These are phyloP conservation scores for Spinacia oleracea DNA, from an alignment of 179 eudicot species.

Conservation along the genomic window DNA sequence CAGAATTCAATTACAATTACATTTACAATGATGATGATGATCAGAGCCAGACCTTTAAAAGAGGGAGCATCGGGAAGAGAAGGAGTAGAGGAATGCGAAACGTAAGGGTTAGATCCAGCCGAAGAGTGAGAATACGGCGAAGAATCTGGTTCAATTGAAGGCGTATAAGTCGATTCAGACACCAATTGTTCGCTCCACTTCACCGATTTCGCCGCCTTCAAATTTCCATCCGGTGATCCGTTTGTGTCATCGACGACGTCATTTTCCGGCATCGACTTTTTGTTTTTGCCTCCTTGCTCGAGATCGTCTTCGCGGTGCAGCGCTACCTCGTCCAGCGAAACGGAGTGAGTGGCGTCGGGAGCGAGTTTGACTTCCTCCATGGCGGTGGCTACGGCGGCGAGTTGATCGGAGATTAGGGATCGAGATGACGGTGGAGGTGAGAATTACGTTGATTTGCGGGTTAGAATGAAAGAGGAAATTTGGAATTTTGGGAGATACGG, in stretches of 20 bases:
- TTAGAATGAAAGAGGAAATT: neutral
- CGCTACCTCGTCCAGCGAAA: conserved; percentile 15
- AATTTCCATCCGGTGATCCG: conserved; percentile 23
- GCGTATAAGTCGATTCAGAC: conserved; percentile 37
- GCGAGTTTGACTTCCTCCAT: conserved; percentile 24
- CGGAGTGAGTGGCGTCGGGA: conserved; percentile 23
- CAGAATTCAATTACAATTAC: neutral
- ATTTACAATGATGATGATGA: neutral
- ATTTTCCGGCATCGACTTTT: conserved; percentile 12
- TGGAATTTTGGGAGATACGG: neutral
- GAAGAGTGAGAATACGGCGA: conserved; percentile 10
- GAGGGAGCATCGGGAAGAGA: conserved; percentile 37
- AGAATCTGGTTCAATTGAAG: conserved; percentile 30
- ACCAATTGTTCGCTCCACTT: conserved; percentile 56
- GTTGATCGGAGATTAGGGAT: neutral
- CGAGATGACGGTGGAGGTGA: neutral
- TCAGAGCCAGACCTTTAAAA: conserved; percentile 34
- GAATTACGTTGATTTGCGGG: neutral
- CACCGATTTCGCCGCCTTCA: conserved; percentile 43
- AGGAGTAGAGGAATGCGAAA: conserved; percentile 37
- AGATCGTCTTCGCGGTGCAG: conserved; percentile 16
- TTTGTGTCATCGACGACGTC: neutral
- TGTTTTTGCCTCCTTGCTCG: neutral
- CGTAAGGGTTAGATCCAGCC: conserved; percentile 41
- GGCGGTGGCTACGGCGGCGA: neutral